phyloP scores from a whole-genome alignment of 2,329 filamentous ascomycete genomes.

The Rutstroemia sp. region DNA sequence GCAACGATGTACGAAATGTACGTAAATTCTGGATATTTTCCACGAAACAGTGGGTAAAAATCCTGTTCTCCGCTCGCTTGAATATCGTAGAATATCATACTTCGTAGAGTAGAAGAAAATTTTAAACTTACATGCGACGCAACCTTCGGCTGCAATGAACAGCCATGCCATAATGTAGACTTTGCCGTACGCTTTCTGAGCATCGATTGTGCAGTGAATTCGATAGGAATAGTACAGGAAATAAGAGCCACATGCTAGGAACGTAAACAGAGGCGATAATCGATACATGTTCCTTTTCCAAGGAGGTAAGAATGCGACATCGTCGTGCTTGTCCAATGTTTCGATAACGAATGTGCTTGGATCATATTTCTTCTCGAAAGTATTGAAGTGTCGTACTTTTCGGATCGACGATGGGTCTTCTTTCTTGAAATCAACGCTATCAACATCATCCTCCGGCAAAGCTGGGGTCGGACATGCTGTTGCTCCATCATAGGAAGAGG shows the following conservation, averaged over 20 bases:
- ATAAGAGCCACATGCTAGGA: conserved; percentile 15
- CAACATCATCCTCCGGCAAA: neutral
- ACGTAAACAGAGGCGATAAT: conserved; percentile 19
- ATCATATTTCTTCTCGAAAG: neutral
- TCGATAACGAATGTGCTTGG: conserved; percentile 11
- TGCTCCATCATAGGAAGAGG: conserved; percentile 3
- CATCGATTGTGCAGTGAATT: conserved; percentile 44
- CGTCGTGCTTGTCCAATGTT: conserved; percentile 17
- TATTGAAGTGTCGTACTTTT: conserved; percentile 4
- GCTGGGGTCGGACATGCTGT: conserved; percentile 3
- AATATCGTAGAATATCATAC: neutral
- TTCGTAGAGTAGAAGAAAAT: too few relatives aligned
- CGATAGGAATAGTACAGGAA: conserved; percentile 43
- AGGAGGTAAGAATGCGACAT: conserved; percentile 14
- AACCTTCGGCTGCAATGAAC: conserved; percentile 48
- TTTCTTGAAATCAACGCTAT: conserved; percentile 1
- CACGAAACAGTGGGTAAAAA: neutral
- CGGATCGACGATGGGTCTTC: neutral
- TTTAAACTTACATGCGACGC: conserved; percentile 33
- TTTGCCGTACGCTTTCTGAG: conserved; percentile 35
- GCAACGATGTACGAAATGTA: neutral
- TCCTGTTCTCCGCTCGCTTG: neutral
- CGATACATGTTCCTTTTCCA: conserved; percentile 19
- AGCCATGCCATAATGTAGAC: conserved; percentile 47
- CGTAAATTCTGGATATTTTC: neutral